phyloP scores from a whole-genome alignment of 306 rosid genomes.

The Ziziphus jujuba region DNA sequence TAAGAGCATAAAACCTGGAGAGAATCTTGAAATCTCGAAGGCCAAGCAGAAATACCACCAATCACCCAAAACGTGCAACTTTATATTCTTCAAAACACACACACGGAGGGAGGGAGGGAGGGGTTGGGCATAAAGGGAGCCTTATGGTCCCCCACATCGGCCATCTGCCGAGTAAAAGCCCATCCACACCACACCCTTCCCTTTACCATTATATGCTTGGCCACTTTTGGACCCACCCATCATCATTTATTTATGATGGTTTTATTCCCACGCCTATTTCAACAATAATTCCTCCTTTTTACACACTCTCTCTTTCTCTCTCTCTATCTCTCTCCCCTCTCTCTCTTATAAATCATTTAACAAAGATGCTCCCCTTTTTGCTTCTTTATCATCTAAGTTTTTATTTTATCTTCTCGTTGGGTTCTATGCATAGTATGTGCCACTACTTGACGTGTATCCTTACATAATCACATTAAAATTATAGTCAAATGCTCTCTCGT shows the following conservation, averaged over 20 bases:
- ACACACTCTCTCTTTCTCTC: too few species aligned
- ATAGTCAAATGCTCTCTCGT: too few species aligned
- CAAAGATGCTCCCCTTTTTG: too few species aligned
- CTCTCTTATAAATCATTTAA: too few species aligned
- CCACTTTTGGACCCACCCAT: constrained; percentile 34
- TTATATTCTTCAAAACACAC: constrained; percentile 11
- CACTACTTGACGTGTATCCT: too few species aligned
- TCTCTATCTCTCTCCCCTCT: too few species aligned
- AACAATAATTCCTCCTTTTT: neutral
- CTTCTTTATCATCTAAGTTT: too few species aligned
- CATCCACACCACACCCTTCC: constrained; percentile 23
- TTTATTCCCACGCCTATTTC: constrained; percentile 51
- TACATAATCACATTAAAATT: too few species aligned
- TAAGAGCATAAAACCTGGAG: constrained; percentile 51
- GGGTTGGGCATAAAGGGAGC: constrained; percentile 41
- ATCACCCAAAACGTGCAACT: constrained; percentile 38
- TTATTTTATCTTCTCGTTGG: too few species aligned
- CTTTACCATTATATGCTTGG: constrained; percentile 5
- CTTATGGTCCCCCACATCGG: constrained; percentile 45
- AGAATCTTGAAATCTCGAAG: constrained; percentile 34
- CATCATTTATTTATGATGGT: constrained; percentile 42
- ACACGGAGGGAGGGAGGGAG: constrained; percentile 13
- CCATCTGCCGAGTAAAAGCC: constrained; percentile 32
- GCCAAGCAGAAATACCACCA: constrained; percentile 21
- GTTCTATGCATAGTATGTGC: too few species aligned